These are phyloP conservation scores for Geotrichum citri-aurantii DNA, from an alignment of 1,139 yeast genomes.

Conservation along the genomic window DNA sequence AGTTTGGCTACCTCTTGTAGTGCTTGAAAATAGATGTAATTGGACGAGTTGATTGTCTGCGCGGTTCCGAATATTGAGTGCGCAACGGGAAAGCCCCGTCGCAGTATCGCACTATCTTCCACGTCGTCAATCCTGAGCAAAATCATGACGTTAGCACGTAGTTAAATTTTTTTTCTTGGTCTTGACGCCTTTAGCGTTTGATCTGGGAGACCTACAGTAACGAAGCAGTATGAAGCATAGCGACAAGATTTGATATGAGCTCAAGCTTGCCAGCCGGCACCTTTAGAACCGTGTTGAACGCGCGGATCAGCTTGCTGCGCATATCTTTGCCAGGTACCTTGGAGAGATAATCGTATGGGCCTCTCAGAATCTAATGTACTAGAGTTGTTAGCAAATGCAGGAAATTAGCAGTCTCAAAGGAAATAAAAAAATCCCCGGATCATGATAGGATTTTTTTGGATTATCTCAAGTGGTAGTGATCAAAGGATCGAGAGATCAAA, in stretches of 20 bases:
- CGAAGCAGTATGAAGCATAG: constrained; percentile 60
- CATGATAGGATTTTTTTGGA: too few relatives aligned
- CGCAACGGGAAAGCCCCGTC: constrained; percentile 76
- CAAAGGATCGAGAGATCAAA: too few relatives aligned
- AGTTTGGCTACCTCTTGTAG: constrained; percentile 45
- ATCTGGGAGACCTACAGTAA: constrained; percentile 35
- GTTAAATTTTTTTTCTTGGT: not conserved
- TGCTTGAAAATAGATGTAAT: constrained; percentile 74
- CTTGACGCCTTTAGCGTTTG: not conserved
- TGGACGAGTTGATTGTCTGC: constrained; percentile 74
- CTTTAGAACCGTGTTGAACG: constrained; percentile 46
- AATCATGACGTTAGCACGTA: not conserved
- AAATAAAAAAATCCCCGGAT: not conserved
- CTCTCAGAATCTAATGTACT: constrained; percentile 34
- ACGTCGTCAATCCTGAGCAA: constrained; percentile 61
- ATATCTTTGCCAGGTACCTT: constrained; percentile 53
- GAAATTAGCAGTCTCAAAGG: not conserved
- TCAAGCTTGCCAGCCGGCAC: constrained; percentile 38
- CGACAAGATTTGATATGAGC: constrained; percentile 44
- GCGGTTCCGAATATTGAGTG: constrained; percentile 73
- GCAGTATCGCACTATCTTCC: constrained; percentile 63
- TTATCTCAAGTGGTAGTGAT: not conserved
- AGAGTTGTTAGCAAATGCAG: not conserved
- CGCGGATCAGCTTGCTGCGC: constrained; percentile 44
- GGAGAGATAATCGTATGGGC: constrained; percentile 50